These are phyloP conservation scores for Cordyceps cateniannulata DNA, from an alignment of 2,329 filamentous ascomycete species.

Conservation along the genomic window DNA sequence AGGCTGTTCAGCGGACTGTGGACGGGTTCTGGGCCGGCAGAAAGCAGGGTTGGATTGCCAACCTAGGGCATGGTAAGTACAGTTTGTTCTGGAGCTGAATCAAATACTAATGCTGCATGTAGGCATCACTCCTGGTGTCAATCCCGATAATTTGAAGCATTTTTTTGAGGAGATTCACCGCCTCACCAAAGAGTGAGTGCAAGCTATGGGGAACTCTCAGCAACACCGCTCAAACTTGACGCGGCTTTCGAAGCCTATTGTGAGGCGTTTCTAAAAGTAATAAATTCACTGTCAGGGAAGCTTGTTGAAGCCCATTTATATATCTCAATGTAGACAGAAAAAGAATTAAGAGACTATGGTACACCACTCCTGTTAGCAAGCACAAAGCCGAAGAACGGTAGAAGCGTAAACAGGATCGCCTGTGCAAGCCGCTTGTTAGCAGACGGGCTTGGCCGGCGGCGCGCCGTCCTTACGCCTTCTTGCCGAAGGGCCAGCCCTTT, in stretches of 20 bases:
- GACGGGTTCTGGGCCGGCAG: slow-evolving; percentile 71
- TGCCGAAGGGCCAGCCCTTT: slow-evolving; percentile 44
- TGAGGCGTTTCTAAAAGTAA: background rate
- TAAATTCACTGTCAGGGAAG: background rate
- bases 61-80: slow-evolving; percentile 80
- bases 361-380: background rate
- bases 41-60: slow-evolving; percentile 93
- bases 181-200: slow-evolving; percentile 39
- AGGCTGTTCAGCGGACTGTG: slow-evolving; percentile 79
- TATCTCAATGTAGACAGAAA: background rate
- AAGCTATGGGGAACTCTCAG: background rate
- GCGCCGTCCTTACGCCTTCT: slow-evolving; percentile 31
- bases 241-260: background rate
- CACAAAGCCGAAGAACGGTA: background rate
- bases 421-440: background rate
- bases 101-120: slow-evolving; percentile 12
- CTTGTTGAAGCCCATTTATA: background rate
- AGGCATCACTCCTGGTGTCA: slow-evolving; percentile 92
- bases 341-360: background rate
- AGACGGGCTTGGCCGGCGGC: background rate
- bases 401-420: background rate
- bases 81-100: background rate
- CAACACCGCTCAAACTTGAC: background rate
- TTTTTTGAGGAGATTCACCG: slow-evolving; percentile 91
- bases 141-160: slow-evolving; percentile 87